These are phyloP conservation scores for Ogataea ramenticola DNA, from an alignment of 805 yeast genomes.

Conservation along the genomic window DNA sequence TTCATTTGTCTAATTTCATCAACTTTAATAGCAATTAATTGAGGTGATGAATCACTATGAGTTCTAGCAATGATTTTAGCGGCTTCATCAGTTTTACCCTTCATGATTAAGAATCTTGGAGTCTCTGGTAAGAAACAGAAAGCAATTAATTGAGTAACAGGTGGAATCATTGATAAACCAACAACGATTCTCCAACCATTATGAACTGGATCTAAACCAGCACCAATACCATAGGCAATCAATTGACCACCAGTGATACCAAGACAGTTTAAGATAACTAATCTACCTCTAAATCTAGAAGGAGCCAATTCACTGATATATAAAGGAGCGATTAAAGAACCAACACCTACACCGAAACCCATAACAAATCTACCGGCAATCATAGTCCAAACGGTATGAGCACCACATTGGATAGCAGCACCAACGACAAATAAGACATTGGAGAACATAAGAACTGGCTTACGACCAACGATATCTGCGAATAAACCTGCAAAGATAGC, in stretches of 20 bases:
- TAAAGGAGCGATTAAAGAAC: slow-evolving; percentile 89
- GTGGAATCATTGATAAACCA: slow-evolving; percentile 85
- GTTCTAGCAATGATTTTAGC: slow-evolving; percentile 54
- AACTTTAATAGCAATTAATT: slow-evolving; percentile 58
- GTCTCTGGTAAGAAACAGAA: slow-evolving; percentile 91
- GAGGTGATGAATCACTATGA: slow-evolving; percentile 56
- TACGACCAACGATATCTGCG: slow-evolving; percentile 83
- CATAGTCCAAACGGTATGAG: slow-evolving; percentile 85
- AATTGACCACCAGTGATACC: slow-evolving; percentile 95
- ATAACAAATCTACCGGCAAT: slow-evolving; percentile 83
- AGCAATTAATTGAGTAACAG: slow-evolving; percentile 65
- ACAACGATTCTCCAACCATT: slow-evolving; percentile 94
- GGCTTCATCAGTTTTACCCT: slow-evolving; percentile 60
- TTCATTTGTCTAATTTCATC: slow-evolving; percentile 52
- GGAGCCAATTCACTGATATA: slow-evolving; percentile 93
- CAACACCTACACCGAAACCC: slow-evolving; percentile 96
- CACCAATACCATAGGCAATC: slow-evolving; percentile 89
- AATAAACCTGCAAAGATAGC: slow-evolving; percentile 70
- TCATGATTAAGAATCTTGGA: slow-evolving; percentile 81
- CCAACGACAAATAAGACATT: slow-evolving; percentile 80
- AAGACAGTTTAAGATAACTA: slow-evolving; percentile 80
- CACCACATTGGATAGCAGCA: slow-evolving; percentile 74
- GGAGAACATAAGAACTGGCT: slow-evolving; percentile 75
- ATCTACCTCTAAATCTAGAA: slow-evolving; percentile 80
- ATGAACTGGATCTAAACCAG: slow-evolving; percentile 63